Conservation (phyloP, 495 filamentous ascomycete genomes). For the Corynascus novoguineensis region DNA sequence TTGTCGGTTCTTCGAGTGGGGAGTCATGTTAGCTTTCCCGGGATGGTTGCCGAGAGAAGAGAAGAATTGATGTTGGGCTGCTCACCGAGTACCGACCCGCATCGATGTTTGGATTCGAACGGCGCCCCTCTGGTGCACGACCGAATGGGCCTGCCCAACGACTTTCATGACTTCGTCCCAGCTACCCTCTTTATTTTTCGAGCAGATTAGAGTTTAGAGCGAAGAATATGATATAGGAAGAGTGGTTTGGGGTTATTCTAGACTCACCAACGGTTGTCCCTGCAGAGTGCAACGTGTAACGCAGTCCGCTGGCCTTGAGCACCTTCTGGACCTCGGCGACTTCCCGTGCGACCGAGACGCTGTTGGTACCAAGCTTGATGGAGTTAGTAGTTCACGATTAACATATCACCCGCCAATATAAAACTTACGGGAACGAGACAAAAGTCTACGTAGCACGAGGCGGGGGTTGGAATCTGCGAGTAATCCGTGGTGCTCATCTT, state of each 20-base stretch:
- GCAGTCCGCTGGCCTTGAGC: conserved; percentile 69
- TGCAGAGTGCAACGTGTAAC: conserved; percentile 83
- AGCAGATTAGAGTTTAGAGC: not conserved
- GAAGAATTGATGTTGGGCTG: not conserved
- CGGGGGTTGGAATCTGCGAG: conserved; percentile 53
- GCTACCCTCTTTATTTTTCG: conserved; percentile 59
- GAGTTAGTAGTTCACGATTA: not conserved
- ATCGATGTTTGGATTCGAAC: conserved; percentile 86
- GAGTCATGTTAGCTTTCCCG: not conserved
- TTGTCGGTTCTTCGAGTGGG: conserved; percentile 39
- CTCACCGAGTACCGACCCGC: conserved; percentile 74
- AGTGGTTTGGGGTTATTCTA: not conserved
- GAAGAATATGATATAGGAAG: not conserved
- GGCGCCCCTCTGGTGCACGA: conserved; percentile 77
- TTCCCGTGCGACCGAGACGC: conserved; percentile 76
- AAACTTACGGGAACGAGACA: conserved; percentile 69
- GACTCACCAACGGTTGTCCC: conserved; percentile 80
- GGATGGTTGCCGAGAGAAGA: not conserved
- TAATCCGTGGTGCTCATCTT: conserved; percentile 30
- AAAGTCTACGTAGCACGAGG: conserved; percentile 69
- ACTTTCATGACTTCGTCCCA: conserved; percentile 87
- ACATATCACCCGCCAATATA: not conserved
- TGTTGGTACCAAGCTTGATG: conserved; percentile 70
- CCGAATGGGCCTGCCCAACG: conserved; percentile 82
- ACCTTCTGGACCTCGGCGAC: conserved; percentile 87